phyloP scores from a whole-genome alignment of 192 early-diverging fungal species.

The Podila minutissima region DNA sequence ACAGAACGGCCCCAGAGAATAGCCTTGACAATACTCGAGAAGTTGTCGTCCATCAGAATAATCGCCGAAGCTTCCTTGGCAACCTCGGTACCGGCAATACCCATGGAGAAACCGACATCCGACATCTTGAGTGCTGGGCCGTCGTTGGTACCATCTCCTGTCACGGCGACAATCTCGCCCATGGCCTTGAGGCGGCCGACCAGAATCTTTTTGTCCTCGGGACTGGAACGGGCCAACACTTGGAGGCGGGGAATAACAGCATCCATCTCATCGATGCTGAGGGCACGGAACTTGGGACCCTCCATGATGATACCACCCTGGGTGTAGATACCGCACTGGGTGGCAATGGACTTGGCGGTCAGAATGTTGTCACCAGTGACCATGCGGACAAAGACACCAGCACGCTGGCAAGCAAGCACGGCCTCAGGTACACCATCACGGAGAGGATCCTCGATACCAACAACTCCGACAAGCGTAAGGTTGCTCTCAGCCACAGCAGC shows the following conservation, averaged over 20 bases:
- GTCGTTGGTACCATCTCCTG: constrained; percentile 99
- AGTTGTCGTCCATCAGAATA: constrained; percentile 99
- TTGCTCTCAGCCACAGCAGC: constrained; percentile 63
- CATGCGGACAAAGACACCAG: constrained; percentile 98
- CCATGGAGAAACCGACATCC: constrained; percentile 99
- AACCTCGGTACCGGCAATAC: constrained; percentile 98
- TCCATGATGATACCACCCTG: constrained; percentile 93
- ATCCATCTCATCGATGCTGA: constrained; percentile 89
- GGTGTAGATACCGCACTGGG: constrained; percentile 91
- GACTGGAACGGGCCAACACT: constrained; percentile 94
- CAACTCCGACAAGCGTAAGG: constrained; percentile 84
- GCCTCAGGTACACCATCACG: constrained; percentile 94
- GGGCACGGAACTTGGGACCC: constrained; percentile 91
- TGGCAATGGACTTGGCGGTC: constrained; percentile 95
- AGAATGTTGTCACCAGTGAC: constrained; percentile 97
- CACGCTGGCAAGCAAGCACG: constrained; percentile 86
- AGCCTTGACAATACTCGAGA: constrained; percentile 96
- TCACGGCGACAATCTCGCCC: constrained; percentile 97
- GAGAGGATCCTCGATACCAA: constrained; percentile 98
- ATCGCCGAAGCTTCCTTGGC: constrained; percentile 99
- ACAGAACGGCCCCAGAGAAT: constrained; percentile 97
- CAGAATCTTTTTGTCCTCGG: constrained; percentile 96
- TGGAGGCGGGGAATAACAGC: constrained; percentile 91
- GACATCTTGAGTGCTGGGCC: constrained; percentile 93
- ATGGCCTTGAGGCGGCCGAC: constrained; percentile 88